phyloP scores from a whole-genome alignment of 1,284 basidiomycete genomes.

The Pseudozyma tsukubaensis region DNA sequence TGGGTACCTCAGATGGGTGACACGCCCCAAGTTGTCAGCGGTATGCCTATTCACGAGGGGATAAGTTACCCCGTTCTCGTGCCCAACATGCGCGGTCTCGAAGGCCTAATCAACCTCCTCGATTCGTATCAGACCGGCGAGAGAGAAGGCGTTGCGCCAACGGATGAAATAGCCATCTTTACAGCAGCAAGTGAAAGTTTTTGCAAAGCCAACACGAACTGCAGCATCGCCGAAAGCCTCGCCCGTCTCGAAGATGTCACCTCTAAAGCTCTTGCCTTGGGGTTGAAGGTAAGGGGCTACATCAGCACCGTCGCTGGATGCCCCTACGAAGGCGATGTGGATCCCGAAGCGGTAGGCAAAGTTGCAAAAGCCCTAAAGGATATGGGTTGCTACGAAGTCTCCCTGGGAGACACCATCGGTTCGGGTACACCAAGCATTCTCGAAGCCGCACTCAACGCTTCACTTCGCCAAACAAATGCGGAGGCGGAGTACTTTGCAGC shows the following conservation, averaged over 20 bases:
- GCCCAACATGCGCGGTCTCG: conserved; percentile 80
- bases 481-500: conserved; percentile 27
- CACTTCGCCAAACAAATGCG: conserved; percentile 70
- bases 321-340: conserved; percentile 85
- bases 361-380: conserved; percentile 79
- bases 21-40: conserved; percentile 72
- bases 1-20: conserved; percentile 78
- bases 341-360: conserved; percentile 76
- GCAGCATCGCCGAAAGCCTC: conserved; percentile 79
- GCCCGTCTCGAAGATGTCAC: conserved; percentile 77
- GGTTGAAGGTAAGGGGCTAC: conserved; percentile 85
- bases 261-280: conserved; percentile 74
- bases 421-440: conserved; percentile 81
- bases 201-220: conserved; percentile 86
- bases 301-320: conserved; percentile 79
- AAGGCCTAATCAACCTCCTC: conserved; percentile 43
- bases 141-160: conserved; percentile 60
- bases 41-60: conserved; percentile 73
- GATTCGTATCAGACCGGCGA: neutral
- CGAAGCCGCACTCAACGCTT: conserved; percentile 77
- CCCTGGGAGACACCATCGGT: conserved; percentile 91
- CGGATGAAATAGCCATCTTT: conserved; percentile 90
- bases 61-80: conserved; percentile 85
- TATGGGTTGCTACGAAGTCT: conserved; percentile 95
- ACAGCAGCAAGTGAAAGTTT: conserved; percentile 87